Evolutionary conservation across 106 monocot species (phyloP), one percentile per base, ranked within the genome.

Genomic region (Xerophyta viscosa): DNA sequence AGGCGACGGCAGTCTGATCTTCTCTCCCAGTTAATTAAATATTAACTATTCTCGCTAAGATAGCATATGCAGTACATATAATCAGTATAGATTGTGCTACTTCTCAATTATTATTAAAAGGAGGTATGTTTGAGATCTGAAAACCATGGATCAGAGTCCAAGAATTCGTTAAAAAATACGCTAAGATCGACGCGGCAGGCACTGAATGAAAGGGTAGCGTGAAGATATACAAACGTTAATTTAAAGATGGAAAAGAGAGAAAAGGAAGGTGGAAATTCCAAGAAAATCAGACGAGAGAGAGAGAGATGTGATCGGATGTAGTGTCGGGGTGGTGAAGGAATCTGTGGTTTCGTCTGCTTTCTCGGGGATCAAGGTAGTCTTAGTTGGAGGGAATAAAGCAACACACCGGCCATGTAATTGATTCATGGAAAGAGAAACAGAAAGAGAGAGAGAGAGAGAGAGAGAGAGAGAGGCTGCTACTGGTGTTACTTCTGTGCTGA

Each of bases 301-400:
- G n/a, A n/a, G n/a, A n/a, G n/a, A n/a, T n/a, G n/a, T n/a, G n/a
- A n/a, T n/a, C n/a, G n/a, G n/a, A n/a, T n/a, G n/a, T n/a, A n/a
- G n/a, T n/a, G 39, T 39, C 6, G 39, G 33, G 5, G 33, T 36
- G 10, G 13, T 39, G 15, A 15, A 65, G 72, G 65, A 72, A 66
- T 72, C 72, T 72, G 60, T n/a, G 23, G 51, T 50, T 30, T 48
- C 46, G 59, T 60, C 54, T 72, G 72, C 72, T 72, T 72, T 72
- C 60, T 20, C 52, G 29, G 29, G 12, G 53, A 60, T 59, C 72
- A 44, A 72, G 41, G 28, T 9, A 58, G 63, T 41, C 76, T 42
- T 27, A 20, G 37, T 55, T 54, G 46, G 53, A 54, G 54, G 41
- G 72, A 72, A 72, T 72, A 72, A 72, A 72, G 72, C 54, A 20